Conservation (phyloP, 768 basidiomycete genomes). For the Boletus pseudopeckii region DNA sequence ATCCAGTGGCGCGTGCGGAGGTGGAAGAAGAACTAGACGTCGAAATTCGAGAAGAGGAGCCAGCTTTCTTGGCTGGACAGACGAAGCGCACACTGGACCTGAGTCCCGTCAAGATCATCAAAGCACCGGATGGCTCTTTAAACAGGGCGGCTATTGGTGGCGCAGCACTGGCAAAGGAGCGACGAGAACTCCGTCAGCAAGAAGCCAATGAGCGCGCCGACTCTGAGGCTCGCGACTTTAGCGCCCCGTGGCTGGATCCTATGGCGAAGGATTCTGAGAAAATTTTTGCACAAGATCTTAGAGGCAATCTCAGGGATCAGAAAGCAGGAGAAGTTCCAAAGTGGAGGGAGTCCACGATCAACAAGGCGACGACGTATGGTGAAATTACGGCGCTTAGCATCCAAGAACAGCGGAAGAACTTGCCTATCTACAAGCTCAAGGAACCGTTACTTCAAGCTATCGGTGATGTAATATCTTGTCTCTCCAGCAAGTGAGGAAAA, state of each 20-base stretch:
- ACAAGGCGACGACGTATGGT: slow-evolving; percentile 94
- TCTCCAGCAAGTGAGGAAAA: not conserved
- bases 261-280: slow-evolving; percentile 88
- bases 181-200: slow-evolving; percentile 90
- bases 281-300: slow-evolving; percentile 90
- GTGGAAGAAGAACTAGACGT: slow-evolving; percentile 97
- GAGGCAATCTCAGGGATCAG: slow-evolving; percentile 78
- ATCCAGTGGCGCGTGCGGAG: slow-evolving; percentile 75
- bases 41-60: slow-evolving; percentile 95
- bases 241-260: slow-evolving; percentile 95
- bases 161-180: slow-evolving; percentile 90
- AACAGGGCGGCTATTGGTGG: slow-evolving; percentile 95
- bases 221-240: slow-evolving; percentile 91
- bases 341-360: slow-evolving; percentile 91
- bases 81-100: slow-evolving; percentile 94
- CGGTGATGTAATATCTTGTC: slow-evolving; percentile 57
- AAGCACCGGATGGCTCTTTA: slow-evolving; percentile 95
- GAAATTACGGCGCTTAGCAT: slow-evolving; percentile 88
- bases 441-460: slow-evolving; percentile 90
- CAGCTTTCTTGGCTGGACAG: slow-evolving; percentile 93
- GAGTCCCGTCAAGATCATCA: slow-evolving; percentile 96
- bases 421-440: slow-evolving; percentile 94
- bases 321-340: slow-evolving; percentile 78
- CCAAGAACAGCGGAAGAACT: slow-evolving; percentile 85
- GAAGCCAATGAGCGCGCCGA: slow-evolving; percentile 94